phyloP scores from a whole-genome alignment of 2,329 filamentous ascomycete species.

The Aureobasidium subglaciale region DNA sequence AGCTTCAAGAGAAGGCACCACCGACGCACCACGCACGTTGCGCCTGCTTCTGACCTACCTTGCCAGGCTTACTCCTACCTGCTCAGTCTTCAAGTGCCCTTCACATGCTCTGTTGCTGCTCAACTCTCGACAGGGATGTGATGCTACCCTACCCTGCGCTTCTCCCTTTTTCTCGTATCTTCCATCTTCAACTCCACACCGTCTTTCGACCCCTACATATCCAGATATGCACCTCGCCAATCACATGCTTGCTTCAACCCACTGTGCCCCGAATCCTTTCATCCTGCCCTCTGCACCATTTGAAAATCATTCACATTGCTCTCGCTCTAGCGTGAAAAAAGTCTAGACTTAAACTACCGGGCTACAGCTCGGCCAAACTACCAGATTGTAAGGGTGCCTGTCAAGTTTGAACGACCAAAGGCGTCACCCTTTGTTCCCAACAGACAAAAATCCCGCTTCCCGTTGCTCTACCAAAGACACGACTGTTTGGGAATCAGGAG shows the following conservation, averaged over 20 bases:
- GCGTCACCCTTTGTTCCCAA: not conserved
- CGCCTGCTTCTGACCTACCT: not conserved
- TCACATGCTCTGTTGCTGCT: not conserved
- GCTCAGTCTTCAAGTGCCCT: not conserved
- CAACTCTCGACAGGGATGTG: not conserved
- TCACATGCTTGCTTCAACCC: slow-evolving; percentile 4
- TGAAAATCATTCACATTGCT: slow-evolving; percentile 4
- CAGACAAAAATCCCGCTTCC: slow-evolving; percentile 7
- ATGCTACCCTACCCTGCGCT: not conserved
- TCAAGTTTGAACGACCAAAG: slow-evolving; percentile 5
- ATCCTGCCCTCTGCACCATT: slow-evolving; percentile 3
- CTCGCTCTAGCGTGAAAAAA: slow-evolving; percentile 2
- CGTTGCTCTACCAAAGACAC: slow-evolving; percentile 4
- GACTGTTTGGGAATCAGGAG: not conserved
- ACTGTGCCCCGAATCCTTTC: not conserved
- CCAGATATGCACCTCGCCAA: slow-evolving; percentile 3
- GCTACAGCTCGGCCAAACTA: slow-evolving; percentile 11
- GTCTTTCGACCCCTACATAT: slow-evolving; percentile 6
- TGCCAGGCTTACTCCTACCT: not conserved
- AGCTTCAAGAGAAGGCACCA: not conserved
- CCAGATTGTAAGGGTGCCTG: slow-evolving; percentile 10
- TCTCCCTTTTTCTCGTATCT: not conserved
- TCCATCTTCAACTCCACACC: not conserved
- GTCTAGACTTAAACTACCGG: slow-evolving; percentile 9
- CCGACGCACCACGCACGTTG: not conserved